Conservation (phyloP, 1,284 basidiomycete species). For the Rhodotorula sp. region DNA sequence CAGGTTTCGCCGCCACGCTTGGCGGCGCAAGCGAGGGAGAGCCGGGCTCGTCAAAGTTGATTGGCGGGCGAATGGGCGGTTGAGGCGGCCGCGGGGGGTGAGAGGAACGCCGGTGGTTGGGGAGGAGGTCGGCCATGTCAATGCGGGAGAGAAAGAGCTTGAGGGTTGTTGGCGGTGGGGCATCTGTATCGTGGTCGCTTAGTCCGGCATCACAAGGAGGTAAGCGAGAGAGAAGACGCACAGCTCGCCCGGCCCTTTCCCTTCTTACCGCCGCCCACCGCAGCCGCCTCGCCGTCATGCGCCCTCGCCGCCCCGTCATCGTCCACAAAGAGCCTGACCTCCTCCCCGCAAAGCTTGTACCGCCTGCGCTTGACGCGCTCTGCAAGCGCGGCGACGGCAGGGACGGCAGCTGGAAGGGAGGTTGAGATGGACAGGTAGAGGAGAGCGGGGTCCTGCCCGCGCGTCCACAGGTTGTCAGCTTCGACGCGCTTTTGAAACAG, state of each 20-base stretch:
- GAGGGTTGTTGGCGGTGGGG: conserved; percentile 14
- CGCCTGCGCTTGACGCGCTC: conserved; percentile 29
- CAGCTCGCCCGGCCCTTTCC: neutral
- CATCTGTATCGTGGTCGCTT: neutral
- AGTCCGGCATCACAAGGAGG: neutral
- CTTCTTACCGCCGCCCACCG: neutral
- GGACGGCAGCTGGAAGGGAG: neutral
- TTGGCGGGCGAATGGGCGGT: conserved; percentile 29
- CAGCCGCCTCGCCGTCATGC: neutral
- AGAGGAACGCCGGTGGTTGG: conserved; percentile 10
- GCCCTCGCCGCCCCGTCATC: conserved; percentile 2
- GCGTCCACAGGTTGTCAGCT: too few relatives aligned
- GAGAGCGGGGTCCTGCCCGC: conserved; percentile 13
- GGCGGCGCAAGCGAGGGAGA: neutral
- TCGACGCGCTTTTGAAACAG: too few relatives aligned
- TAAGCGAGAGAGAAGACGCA: neutral
- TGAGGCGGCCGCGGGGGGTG: neutral
- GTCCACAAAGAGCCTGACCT: conserved; percentile 32
- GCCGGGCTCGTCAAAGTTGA: conserved; percentile 18
- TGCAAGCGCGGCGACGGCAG: conserved; percentile 18
- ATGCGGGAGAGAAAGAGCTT: conserved; percentile 36
- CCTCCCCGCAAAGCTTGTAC: conserved; percentile 38
- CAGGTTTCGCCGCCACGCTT: neutral
- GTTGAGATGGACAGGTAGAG: conserved; percentile 14
- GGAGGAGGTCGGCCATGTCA: conserved; percentile 27